These are phyloP conservation scores for Diaporthe citri DNA, from an alignment of 2,329 filamentous ascomycete species.

Conservation along the genomic window DNA sequence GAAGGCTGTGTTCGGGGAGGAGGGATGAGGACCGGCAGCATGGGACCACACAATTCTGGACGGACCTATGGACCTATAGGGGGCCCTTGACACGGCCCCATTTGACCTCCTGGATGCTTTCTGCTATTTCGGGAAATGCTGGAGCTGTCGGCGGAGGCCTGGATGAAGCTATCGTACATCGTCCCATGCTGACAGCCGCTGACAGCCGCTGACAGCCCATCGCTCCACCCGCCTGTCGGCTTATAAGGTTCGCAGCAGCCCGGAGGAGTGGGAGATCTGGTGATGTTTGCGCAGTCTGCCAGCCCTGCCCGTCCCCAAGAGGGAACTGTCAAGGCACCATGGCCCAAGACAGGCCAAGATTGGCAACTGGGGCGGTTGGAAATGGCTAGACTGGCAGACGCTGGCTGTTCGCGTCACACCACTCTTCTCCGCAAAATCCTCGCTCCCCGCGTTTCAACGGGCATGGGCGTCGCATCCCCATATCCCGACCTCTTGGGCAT, in stretches of 20 bases:
- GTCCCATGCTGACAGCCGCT: slow-evolving; percentile 29
- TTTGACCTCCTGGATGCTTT: background rate
- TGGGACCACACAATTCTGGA: slow-evolving; percentile 23
- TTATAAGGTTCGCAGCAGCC: background rate
- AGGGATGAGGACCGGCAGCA: slow-evolving; percentile 21
- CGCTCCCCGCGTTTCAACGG: slow-evolving; percentile 29
- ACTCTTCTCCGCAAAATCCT: slow-evolving; percentile 31
- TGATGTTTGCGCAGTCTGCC: background rate
- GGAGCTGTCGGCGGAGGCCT: slow-evolving; percentile 3
- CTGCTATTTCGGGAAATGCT: slow-evolving; percentile 24
- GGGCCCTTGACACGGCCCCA: background rate
- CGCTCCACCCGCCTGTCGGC: slow-evolving; percentile 3
- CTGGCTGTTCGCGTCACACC: slow-evolving; percentile 25
- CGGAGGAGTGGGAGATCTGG: slow-evolving; percentile 20
- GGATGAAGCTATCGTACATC: background rate
- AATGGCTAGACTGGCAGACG: slow-evolving; percentile 27
- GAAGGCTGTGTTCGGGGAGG: slow-evolving; percentile 24
- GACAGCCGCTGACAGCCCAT: slow-evolving; percentile 21
- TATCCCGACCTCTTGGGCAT: background rate
- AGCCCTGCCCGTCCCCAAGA: background rate
- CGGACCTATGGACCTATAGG: background rate
- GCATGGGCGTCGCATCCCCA: slow-evolving; percentile 26
- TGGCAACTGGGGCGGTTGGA: slow-evolving; percentile 19
- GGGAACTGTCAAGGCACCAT: background rate
- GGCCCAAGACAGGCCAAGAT: slow-evolving; percentile 22